Conservation (phyloP, 2,329 filamentous ascomycete species). For the Sporothrix mexicana region DNA sequence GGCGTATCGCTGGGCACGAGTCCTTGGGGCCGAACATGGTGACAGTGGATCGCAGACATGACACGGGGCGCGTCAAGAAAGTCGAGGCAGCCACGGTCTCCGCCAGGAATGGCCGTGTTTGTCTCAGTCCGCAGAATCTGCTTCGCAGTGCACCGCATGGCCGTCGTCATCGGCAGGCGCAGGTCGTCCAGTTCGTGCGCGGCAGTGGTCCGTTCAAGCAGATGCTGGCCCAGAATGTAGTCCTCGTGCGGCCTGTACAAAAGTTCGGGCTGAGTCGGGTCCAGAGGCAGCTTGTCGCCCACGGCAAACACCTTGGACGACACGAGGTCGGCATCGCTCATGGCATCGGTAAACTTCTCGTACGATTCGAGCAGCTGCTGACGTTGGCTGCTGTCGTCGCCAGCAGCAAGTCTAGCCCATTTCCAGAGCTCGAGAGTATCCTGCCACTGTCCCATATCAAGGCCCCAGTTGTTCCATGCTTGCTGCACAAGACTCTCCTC, state of each 20-base stretch:
- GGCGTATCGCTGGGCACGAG: constrained; percentile 37
- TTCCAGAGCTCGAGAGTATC: constrained; percentile 48
- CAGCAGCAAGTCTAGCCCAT: constrained; percentile 44
- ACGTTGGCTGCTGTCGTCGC: constrained; percentile 31
- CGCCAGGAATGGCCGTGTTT: not conserved
- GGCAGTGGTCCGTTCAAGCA: constrained; percentile 54
- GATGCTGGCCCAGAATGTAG: constrained; percentile 54
- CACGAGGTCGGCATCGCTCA: constrained; percentile 71
- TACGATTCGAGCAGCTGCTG: constrained; percentile 55
- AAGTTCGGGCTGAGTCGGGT: constrained; percentile 67
- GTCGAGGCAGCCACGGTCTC: constrained; percentile 33
- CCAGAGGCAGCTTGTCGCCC: constrained; percentile 54
- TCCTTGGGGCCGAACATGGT: constrained; percentile 48
- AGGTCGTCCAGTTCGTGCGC: constrained; percentile 43
- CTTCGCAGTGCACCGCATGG: constrained; percentile 46
- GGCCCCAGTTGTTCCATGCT: constrained; percentile 69
- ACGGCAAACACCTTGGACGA: constrained; percentile 55
- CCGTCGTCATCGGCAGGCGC: constrained; percentile 43
- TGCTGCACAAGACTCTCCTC: constrained; percentile 70
- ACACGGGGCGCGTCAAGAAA: constrained; percentile 45
- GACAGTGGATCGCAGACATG: constrained; percentile 48
- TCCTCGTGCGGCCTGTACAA: constrained; percentile 55
- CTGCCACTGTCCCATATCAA: constrained; percentile 67
- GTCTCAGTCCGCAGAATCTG: constrained; percentile 41
- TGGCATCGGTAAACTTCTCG: constrained; percentile 60